phyloP scores from a whole-genome alignment of 1,139 yeast species.

The Candida sanyaensis region DNA sequence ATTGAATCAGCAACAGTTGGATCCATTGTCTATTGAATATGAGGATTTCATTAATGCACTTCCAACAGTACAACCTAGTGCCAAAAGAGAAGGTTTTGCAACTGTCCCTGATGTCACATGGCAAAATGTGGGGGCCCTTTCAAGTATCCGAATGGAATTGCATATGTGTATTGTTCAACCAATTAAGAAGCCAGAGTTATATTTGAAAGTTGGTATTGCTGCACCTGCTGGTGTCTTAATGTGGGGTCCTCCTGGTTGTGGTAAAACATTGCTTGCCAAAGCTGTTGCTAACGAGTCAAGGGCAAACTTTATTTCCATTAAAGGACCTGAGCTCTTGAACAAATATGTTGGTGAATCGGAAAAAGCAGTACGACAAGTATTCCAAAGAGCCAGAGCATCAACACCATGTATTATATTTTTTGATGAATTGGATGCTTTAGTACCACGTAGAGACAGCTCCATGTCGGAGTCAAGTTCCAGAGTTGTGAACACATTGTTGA shows the following conservation, averaged over 20 bases:
- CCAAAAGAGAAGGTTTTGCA: conserved; percentile 97
- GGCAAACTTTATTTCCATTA: conserved; percentile 91
- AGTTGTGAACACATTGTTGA: conserved; percentile 90
- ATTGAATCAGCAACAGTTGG: conserved; percentile 70
- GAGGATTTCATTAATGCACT: conserved; percentile 82
- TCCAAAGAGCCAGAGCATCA: conserved; percentile 90
- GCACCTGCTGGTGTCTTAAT: conserved; percentile 96
- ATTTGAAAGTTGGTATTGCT: conserved; percentile 86
- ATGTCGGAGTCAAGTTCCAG: conserved; percentile 89
- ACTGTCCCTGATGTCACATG: conserved; percentile 98
- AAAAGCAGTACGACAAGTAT: conserved; percentile 92
- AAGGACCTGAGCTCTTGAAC: conserved; percentile 92
- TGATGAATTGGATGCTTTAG: conserved; percentile 94
- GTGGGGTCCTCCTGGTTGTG: conserved; percentile 99
- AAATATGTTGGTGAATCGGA: conserved; percentile 98
- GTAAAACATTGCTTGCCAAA: conserved; percentile 91
- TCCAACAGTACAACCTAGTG: conserved; percentile 95
- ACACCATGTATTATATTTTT: conserved; percentile 95
- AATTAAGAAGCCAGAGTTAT: conserved; percentile 87
- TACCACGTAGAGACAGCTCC: conserved; percentile 88
- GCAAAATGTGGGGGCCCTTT: conserved; percentile 91
- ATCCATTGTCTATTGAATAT: conserved; percentile 70
- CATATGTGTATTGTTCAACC: conserved; percentile 99
- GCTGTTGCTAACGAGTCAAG: conserved; percentile 97
- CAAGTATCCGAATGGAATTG: conserved; percentile 77